A percentile compares a stretch with the other conserved stretches of the same genome.
These are phyloP conservation scores for Santalum album DNA, from an alignment of 164 flowering plant genomes.

Conservation along the genomic window DNA sequence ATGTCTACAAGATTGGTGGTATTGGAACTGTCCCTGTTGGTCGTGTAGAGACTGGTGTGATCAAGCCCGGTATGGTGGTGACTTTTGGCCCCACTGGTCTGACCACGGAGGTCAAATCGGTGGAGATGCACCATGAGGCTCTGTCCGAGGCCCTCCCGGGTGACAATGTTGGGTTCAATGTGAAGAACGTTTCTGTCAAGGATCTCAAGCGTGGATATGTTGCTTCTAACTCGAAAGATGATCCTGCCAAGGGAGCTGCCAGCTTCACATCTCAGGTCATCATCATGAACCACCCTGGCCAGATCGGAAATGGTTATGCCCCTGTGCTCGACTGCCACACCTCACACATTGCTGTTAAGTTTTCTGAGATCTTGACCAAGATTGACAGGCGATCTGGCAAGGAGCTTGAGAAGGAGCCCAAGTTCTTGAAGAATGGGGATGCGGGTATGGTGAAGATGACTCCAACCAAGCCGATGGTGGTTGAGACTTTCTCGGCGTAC, in stretches of 20 bases:
- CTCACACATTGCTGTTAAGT: constrained; percentile 65
- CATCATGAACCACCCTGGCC: constrained; percentile 79
- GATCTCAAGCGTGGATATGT: constrained; percentile 64
- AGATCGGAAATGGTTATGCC: constrained; percentile 66
- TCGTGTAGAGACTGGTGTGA: constrained; percentile 55
- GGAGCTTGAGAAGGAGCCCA: constrained; percentile 60
- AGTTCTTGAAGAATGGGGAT: constrained; percentile 59
- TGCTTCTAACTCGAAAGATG: constrained; percentile 67
- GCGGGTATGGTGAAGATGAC: constrained; percentile 62
- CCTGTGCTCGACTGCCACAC: constrained; percentile 71
- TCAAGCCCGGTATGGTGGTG: constrained; percentile 68
- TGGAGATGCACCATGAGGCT: constrained; percentile 69
- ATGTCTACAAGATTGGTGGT: constrained; percentile 69
- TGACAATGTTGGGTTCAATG: constrained; percentile 63
- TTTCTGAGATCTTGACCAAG: constrained; percentile 42
- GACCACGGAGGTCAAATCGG: constrained; percentile 67
- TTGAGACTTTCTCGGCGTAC: constrained; percentile 60
- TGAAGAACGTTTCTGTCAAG: constrained; percentile 68
- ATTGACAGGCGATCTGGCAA: constrained; percentile 53
- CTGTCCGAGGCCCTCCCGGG: constrained; percentile 60
- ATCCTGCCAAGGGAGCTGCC: constrained; percentile 62
- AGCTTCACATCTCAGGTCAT: constrained; percentile 67
- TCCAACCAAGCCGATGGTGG: constrained; percentile 77
- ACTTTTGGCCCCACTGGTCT: constrained; percentile 62
- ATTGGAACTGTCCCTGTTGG: constrained; percentile 70